Evolutionary conservation across 1,139 yeast genomes (phyloP), one percentile per base, ranked within the genome.

Genomic region (Kluyveromyces marxianus): DNA sequence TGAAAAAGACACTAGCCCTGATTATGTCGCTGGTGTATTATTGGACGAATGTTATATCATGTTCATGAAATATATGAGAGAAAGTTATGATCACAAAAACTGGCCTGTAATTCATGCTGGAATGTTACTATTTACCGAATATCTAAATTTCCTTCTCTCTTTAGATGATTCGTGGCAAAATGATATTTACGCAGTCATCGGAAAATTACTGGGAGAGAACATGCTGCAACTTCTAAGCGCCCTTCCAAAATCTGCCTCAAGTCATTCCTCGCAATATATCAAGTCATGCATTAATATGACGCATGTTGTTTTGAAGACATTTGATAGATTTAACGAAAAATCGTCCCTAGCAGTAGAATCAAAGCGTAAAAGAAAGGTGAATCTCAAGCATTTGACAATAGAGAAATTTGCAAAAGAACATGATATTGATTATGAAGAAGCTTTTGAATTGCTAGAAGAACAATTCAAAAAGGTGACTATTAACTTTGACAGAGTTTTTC

Each of bases 101-200:
- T 78, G 81, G 78, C 71, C 75, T 44, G 71, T 81, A 1, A 71
- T 83, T 2, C 90, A 85, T 54, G 86, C 89, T 0, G 78, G 83
- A 1, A 75, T 87, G 76, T 70, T 79, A 36, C 77, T 89, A 48
- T 79, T 87, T 58, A 75, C 75, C 36, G 87, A 86, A 52, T 66
- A 89, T 37, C 63, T 92, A 4, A 61, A 72, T 14, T 71, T 83
- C 2, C 71, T 87, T 1, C 69, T 72, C 37, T 67, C 74, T 1
- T 72, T 83, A 65, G 75, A 76, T 38, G 57, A 63, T 8, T 57
- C 66, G 1, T 51, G 59, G 24, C 68, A 67, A 4, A 74, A 71
- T n/a, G 71, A 70, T 56, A 63, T 65, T 33, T 76, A 75, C 4
- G 75, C 74, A 41, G 70, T 76, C 46, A 72, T 76, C 43, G 69